These are phyloP conservation scores for Paraleonurus japonicus DNA, from an alignment of 257 asterid species.

Conservation along the genomic window DNA sequence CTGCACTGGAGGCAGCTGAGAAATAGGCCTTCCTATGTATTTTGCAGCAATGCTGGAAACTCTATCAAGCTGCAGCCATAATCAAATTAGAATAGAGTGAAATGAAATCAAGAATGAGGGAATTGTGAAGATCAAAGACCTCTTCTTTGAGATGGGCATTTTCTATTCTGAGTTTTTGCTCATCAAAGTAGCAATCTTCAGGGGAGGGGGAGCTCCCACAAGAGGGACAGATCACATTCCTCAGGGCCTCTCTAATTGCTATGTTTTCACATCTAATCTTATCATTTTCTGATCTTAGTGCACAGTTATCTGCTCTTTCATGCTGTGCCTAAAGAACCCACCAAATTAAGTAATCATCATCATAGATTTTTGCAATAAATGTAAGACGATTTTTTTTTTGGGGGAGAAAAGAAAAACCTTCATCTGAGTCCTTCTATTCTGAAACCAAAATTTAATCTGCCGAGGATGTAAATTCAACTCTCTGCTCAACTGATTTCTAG, in stretches of 20 bases:
- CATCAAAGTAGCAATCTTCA: conserved; percentile 74
- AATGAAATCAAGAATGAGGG: too few species aligned
- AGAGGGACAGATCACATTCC: conserved; percentile 81
- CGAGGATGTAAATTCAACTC: conserved; percentile 83
- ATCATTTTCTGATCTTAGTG: conserved; percentile 69
- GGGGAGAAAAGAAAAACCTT: conserved; percentile 39
- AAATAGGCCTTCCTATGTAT: conserved; percentile 91
- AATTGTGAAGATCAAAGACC: conserved; percentile 47
- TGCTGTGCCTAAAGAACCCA: conserved; percentile 64
- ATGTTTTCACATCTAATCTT: conserved; percentile 79
- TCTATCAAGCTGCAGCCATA: conserved; percentile 68
- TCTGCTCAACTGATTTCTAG: conserved; percentile 75
- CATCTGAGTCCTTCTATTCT: conserved; percentile 93
- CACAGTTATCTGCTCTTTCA: conserved; percentile 69
- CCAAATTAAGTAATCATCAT: neutral
- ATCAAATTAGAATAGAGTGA: neutral
- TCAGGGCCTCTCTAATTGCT: conserved; percentile 81
- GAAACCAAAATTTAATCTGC: conserved; percentile 98
- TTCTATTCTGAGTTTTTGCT: conserved; percentile 72
- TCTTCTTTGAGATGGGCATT: conserved; percentile 78
- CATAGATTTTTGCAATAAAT: neutral
- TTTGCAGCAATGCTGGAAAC: conserved; percentile 87
- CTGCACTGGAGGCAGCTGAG: conserved; percentile 87
- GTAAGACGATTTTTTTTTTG: too few species aligned
- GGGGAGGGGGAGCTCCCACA: conserved; percentile 81